Percentiles rank a stretch among this genome's conserved stretches.
phyloP scores from a whole-genome alignment of 1,139 yeast species.

The Lizanozyma gosingica region DNA sequence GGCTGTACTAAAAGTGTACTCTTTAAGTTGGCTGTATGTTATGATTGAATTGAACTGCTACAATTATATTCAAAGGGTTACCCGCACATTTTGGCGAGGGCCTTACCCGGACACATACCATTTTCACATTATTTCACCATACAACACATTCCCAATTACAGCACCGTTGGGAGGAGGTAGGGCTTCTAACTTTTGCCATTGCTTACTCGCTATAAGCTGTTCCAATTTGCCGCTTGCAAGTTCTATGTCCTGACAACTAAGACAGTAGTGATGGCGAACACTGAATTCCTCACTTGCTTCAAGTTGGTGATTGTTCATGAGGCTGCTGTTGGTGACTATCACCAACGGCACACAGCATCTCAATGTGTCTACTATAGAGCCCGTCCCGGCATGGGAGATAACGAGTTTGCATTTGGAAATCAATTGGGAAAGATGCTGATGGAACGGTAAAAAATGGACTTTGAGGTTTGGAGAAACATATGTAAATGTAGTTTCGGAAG shows the following conservation, averaged over 20 bases:
- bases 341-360: constrained; percentile 48
- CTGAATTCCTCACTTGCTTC: constrained; percentile 61
- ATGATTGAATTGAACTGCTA: too few species aligned
- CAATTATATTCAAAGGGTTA: neutral
- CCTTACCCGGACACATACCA: too few species aligned
- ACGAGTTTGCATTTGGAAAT: constrained; percentile 45
- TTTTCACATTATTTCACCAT: neutral
- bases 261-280: neutral
- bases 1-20: too few species aligned
- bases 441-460: constrained; percentile 8
- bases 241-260: neutral
- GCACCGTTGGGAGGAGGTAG: neutral
- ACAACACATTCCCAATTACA: neutral
- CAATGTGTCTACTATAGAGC: constrained; percentile 76
- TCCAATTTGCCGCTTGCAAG: neutral
- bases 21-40: too few species aligned
- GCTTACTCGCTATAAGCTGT: neutral
- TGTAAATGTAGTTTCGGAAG: neutral
- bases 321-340: constrained; percentile 57
- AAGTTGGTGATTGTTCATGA: constrained; percentile 83
- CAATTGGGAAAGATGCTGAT: constrained; percentile 27
- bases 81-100: neutral
- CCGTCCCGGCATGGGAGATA: constrained; percentile 90
- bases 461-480: constrained; percentile 5
- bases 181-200: neutral